phyloP scores from a whole-genome alignment of 2,329 filamentous ascomycete genomes.

The Cryphonectria nitschkei region DNA sequence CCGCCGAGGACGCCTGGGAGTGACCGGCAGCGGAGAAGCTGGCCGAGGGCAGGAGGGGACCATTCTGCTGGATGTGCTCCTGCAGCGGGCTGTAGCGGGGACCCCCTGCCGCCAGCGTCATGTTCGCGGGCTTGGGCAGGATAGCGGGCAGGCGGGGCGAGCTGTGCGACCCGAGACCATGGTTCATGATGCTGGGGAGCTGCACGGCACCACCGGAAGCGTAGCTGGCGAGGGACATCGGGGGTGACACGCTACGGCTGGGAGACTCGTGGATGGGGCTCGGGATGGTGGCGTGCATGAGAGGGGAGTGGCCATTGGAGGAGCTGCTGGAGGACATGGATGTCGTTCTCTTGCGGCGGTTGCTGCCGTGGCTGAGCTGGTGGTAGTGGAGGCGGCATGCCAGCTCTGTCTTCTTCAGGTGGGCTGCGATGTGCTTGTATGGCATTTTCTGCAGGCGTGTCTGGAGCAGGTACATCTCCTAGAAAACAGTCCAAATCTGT shows the following conservation, averaged over 20 bases:
- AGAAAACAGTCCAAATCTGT: slow-evolving; percentile 4
- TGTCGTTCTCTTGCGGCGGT: slow-evolving; percentile 75
- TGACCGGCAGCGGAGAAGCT: slow-evolving; percentile 38
- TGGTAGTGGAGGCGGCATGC: slow-evolving; percentile 88
- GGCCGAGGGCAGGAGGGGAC: slow-evolving; percentile 49
- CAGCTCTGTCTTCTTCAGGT: slow-evolving; percentile 85
- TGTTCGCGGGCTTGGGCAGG: slow-evolving; percentile 65
- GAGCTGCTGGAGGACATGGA: slow-evolving; percentile 72
- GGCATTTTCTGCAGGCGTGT: slow-evolving; percentile 87
- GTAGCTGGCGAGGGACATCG: slow-evolving; percentile 49
- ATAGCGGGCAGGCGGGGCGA: slow-evolving; percentile 63
- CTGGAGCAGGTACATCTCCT: slow-evolving; percentile 85
- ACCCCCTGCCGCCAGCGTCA: slow-evolving; percentile 47
- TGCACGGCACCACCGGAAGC: slow-evolving; percentile 48
- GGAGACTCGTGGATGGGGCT: slow-evolving; percentile 55
- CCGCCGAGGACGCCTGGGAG: slow-evolving; percentile 37
- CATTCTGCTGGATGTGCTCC: slow-evolving; percentile 49
- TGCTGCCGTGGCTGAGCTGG: slow-evolving; percentile 80
- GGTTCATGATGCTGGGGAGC: slow-evolving; percentile 56
- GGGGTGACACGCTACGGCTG: slow-evolving; percentile 54
- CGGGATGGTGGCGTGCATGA: slow-evolving; percentile 50
- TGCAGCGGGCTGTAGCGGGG: slow-evolving; percentile 43
- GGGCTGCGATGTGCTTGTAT: slow-evolving; percentile 85
- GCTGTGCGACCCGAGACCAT: slow-evolving; percentile 42
- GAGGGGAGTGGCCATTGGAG: slow-evolving; percentile 53